A percentile compares a stretch with the other conserved stretches of the same genome.
These are phyloP conservation scores for Fusarium sp. DNA, from an alignment of 2,329 filamentous ascomycete genomes.

Conservation along the genomic window DNA sequence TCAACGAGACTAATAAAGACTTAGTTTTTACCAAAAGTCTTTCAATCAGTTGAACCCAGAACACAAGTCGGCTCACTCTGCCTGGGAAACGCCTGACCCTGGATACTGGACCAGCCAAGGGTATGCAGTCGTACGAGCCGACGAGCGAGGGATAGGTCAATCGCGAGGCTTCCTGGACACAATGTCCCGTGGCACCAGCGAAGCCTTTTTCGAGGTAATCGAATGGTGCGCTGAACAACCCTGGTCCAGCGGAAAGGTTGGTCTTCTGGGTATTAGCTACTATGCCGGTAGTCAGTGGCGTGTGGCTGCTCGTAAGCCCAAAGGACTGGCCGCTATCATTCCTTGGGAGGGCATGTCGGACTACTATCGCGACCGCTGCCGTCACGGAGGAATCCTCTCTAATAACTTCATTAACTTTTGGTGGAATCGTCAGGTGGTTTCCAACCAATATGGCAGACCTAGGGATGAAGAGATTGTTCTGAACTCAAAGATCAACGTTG, in stretches of 20 bases:
- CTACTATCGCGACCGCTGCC: conserved; percentile 69
- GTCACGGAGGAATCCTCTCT: conserved; percentile 74
- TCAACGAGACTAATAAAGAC: background rate
- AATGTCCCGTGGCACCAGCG: conserved; percentile 63
- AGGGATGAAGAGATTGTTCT: no score
- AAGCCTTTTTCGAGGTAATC: conserved; percentile 64
- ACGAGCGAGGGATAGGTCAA: conserved; percentile 65
- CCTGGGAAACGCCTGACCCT: conserved; percentile 73
- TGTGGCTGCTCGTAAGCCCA: conserved; percentile 63
- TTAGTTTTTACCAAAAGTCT: conserved; percentile 57
- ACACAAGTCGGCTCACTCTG: conserved; percentile 68
- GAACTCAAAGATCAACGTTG: no score
- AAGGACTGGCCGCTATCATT: conserved; percentile 63
- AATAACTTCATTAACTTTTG: conserved; percentile 66
- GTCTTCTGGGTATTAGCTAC: conserved; percentile 64
- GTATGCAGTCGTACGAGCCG: conserved; percentile 69
- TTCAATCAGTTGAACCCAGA: conserved; percentile 67
- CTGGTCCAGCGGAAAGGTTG: conserved; percentile 65
- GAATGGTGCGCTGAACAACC: conserved; percentile 63
- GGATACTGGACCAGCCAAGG: conserved; percentile 69
- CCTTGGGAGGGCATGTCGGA: conserved; percentile 69
- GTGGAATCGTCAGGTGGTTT: conserved; percentile 48
- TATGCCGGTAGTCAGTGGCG: conserved; percentile 64
- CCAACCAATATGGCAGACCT: conserved; percentile 74
- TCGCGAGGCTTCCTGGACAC: conserved; percentile 63